Evolutionary conservation across 345 rosid genomes (phyloP), one percentile per base, ranked within the genome.

Genomic region (Microcos paniculata): DNA sequence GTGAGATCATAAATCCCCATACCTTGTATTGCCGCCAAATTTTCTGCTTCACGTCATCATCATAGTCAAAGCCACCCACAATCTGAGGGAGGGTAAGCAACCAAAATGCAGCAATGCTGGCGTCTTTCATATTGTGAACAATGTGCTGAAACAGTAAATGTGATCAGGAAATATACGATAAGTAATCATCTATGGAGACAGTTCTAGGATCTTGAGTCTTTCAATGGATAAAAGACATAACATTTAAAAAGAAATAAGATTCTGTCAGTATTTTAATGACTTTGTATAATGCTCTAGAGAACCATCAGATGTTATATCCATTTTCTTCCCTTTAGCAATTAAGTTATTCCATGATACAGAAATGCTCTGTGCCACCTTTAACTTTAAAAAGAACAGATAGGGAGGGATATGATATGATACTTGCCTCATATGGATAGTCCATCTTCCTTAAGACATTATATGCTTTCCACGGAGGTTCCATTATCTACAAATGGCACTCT

Each of bases 381-480:
- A 48, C 28, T 51, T 19, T 28, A 38, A 51, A 69, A 69, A 80
- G 24, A 58, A 40, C 15, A 30, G 16, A 45, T 59, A 45, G 12
- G 61, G 35, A 12, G 24, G 42, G 67, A 77, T 62, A 71, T 18
- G 62, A 71, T 69, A 18, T 53, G 57, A 71, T 70, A 76, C 87
- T 78, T 35, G 82, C 98, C 97, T 94, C 97, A 28, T 94, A 94
- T 4, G 97, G 98, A 82, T 94, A 92, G 71, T 92, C 97, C 97
- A 91, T 92, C 84, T 88, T 94, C 84, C 83, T 89, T 87, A 92
- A 73, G 55, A 94, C 82, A 70, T 92, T 89, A 75, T 86, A 90
- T 24, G 98, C 94, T 86, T 87, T 88, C 97, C 97, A 91, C 48
- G 98, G 97, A 82, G 97, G 97, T 76, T 94, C 97, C 97, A 92